Conservation (phyloP, 108 stramenopile genomes). For the Conticribra weissflogii region DNA sequence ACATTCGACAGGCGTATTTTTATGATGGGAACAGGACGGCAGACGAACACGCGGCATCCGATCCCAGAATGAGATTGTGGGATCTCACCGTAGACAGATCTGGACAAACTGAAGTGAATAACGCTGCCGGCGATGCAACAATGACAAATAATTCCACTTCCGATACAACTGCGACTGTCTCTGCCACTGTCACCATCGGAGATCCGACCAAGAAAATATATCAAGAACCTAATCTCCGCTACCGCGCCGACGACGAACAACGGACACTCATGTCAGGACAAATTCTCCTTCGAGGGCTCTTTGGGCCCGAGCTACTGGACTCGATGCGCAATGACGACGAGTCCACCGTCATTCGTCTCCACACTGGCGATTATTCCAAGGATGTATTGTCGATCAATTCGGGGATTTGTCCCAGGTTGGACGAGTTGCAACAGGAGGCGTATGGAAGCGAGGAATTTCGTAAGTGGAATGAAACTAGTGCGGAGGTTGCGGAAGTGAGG, state of each 20-base stretch:
- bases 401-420: slow-evolving; percentile 67
- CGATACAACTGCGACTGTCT: too few species aligned
- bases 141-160: not conserved
- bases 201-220: slow-evolving; percentile 34
- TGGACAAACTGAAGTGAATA: not conserved
- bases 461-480: slow-evolving; percentile 38
- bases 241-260: slow-evolving; percentile 88
- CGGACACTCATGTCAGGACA: slow-evolving; percentile 88
- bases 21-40: slow-evolving; percentile 47
- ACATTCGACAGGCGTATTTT: slow-evolving; percentile 75
- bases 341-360: slow-evolving; percentile 58
- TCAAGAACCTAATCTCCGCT: slow-evolving; percentile 56
- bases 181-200: slow-evolving; percentile 14
- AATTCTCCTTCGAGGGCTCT: slow-evolving; percentile 76
- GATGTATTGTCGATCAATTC: slow-evolving; percentile 77
- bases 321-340: slow-evolving; percentile 10
- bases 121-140: not conserved
- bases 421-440: slow-evolving; percentile 47
- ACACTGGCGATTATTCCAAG: slow-evolving; percentile 74
- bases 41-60: slow-evolving; percentile 35
- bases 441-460: slow-evolving; percentile 57
- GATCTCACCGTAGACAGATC: slow-evolving; percentile 40
- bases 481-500: slow-evolving; percentile 36
- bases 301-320: slow-evolving; percentile 57
- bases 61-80: slow-evolving; percentile 64